Evolutionary conservation across 2,329 filamentous ascomycete species (phyloP), one percentile per base, ranked within the genome.

Genomic region (Geosmithia flava): DNA sequence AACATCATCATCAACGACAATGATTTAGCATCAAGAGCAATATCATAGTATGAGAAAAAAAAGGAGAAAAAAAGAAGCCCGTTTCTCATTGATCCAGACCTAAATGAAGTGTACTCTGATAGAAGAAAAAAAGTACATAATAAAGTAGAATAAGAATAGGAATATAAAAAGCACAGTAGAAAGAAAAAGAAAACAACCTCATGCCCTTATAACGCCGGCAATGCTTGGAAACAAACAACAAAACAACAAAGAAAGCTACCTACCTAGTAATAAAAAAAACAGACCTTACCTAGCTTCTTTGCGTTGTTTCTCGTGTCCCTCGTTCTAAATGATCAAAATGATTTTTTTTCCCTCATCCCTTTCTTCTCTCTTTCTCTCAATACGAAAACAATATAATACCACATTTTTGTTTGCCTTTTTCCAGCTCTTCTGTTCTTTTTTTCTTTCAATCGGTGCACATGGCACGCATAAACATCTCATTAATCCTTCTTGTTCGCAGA

Each of bases 401-500:
- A 47, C 37, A 19, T 41, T 41, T 15, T 47, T 41, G 30, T 40
- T 27, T 44, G n/a, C n/a, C n/a, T 39, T n/a, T 17, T 40, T 40
- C 7, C 46, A 17, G n/a, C 39, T 39, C n/a, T 46, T 17, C 44
- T 33, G 16, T 30, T 16, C 29, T 46, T 39, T 39, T 8, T n/a
- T 20, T n/a, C 42, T 23, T 44, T n/a, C n/a, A 20, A n/a, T 44
- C 27, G 5, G 17, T 20, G 6, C 8, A 11, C 13, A 7, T 44
- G 8, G 41, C 8, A 8, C 41, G 10, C 41, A 10, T 17, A 42
- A 30, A 41, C 48, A 50, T 47, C 55, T 45, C 51, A 64, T 61
- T 61, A 62, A 16, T 37, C 33, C 57, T 71, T 69, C 62, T 80
- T 79, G 56, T 80, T 78, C 50, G 73, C 69, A 49, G 65, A 61